A percentile compares a stretch with the other conserved stretches of the same genome.
phyloP scores from a whole-genome alignment of 2,329 filamentous ascomycete genomes.

The Bipolaris zeicola region DNA sequence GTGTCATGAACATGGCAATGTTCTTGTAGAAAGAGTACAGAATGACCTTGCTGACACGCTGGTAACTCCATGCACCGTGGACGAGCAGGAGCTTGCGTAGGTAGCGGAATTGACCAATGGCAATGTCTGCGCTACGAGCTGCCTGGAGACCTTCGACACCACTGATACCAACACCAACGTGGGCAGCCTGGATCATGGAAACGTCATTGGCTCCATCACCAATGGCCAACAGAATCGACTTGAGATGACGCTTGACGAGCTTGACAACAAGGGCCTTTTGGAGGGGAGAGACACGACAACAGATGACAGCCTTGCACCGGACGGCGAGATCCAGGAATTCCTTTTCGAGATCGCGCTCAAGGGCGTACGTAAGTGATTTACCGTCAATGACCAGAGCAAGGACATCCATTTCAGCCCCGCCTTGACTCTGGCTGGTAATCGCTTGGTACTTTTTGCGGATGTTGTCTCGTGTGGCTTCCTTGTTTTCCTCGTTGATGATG shows the following conservation, averaged over 20 bases:
- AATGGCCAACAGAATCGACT: constrained; percentile 91
- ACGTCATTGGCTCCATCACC: constrained; percentile 98
- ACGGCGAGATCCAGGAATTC: constrained; percentile 90
- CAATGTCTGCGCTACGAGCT: constrained; percentile 91
- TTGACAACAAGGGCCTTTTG: constrained; percentile 98
- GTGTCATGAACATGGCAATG: constrained; percentile 97
- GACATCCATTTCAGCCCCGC: constrained; percentile 79
- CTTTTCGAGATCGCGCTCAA: constrained; percentile 94
- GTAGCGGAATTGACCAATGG: constrained; percentile 94
- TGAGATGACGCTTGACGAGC: constrained; percentile 91
- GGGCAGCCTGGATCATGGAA: constrained; percentile 99
- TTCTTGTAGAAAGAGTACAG: constrained; percentile 99
- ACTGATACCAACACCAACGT: constrained; percentile 97
- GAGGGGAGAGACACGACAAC: constrained; percentile 91
- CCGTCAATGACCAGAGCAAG: constrained; percentile 94
- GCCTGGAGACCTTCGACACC: constrained; percentile 97
- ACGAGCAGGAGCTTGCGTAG: constrained; percentile 92
- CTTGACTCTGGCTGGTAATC: constrained; percentile 79
- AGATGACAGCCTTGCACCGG: constrained; percentile 98
- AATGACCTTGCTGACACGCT: constrained; percentile 95
- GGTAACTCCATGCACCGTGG: constrained; percentile 97
- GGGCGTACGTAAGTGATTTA: constrained; percentile 88
- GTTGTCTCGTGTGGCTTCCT: constrained; percentile 81
- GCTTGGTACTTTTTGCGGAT: constrained; percentile 92
- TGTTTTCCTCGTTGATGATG: constrained; percentile 90